A percentile compares a stretch with the other conserved stretches of the same genome.
Evolutionary conservation across 1,139 yeast genomes (phyloP).

Genomic region (Pichia terricola): DNA sequence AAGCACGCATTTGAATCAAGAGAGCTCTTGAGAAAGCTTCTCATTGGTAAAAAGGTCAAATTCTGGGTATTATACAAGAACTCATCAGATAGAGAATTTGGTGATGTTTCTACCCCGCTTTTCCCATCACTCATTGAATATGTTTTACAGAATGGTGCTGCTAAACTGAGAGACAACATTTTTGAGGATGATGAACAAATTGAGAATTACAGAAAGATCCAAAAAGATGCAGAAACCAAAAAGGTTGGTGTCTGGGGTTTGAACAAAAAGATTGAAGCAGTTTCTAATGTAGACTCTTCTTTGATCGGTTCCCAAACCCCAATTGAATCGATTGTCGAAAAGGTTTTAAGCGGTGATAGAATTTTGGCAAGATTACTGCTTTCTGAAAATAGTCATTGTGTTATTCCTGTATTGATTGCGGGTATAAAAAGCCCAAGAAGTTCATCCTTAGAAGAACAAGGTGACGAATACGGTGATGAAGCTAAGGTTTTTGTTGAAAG

Average conservation of each 20-base stretch:
- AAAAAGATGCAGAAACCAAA: constrained; percentile 42
- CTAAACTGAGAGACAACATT: constrained; percentile 51
- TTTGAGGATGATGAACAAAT: constrained; percentile 30
- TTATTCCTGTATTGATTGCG: constrained; percentile 56
- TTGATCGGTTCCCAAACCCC: constrained; percentile 33
- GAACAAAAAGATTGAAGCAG: constrained; percentile 24
- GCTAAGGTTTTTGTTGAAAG: constrained; percentile 60
- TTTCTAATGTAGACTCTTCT: constrained; percentile 23
- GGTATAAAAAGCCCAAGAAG: constrained; percentile 70
- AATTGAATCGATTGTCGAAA: constrained; percentile 56
- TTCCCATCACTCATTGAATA: constrained; percentile 52
- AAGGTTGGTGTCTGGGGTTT: constrained; percentile 49
- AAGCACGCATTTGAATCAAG: constrained; percentile 45
- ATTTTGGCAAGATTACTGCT: constrained; percentile 48
- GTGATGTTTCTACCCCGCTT: constrained; percentile 60
- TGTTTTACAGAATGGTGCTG: constrained; percentile 50
- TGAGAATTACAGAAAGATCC: constrained; percentile 32
- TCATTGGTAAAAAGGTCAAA: constrained; percentile 60
- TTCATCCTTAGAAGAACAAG: constrained; percentile 30
- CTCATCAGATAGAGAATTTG: constrained; percentile 53
- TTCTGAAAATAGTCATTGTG: constrained; percentile 34
- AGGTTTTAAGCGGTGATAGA: constrained; percentile 72
- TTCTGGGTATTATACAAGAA: constrained; percentile 46
- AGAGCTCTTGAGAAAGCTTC: constrained; percentile 52
- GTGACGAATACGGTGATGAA: constrained; percentile 49